A percentile compares a stretch with the other conserved stretches of the same genome.
These are phyloP conservation scores for Odonthalia washingtoniensis DNA, from an alignment of 31 red algal genomes.

Conservation along the genomic window DNA sequence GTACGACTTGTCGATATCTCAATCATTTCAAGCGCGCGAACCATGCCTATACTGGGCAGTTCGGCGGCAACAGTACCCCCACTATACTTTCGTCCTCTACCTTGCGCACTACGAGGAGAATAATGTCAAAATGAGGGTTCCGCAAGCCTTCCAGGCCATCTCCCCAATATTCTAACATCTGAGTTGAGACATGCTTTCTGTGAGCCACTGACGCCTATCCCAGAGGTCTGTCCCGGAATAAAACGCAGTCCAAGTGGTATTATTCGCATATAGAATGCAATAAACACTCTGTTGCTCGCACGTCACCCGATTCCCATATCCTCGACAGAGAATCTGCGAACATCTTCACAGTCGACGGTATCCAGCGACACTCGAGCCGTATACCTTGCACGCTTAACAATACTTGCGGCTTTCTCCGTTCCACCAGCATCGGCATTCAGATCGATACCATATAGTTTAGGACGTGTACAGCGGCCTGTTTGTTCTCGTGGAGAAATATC, in stretches of 20 bases:
- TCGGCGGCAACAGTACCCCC: background rate
- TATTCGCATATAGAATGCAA: background rate
- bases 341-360: no score
- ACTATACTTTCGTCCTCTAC: background rate
- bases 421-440: slow-evolving; percentile 33
- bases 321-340: slow-evolving; percentile 29
- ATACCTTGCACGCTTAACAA: background rate
- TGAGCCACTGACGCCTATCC: background rate
- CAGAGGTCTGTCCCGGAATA: slow-evolving; percentile 3
- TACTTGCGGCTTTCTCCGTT: slow-evolving; percentile 3
- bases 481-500: slow-evolving; percentile 12
- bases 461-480: background rate
- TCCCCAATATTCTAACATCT: slow-evolving; percentile 33
- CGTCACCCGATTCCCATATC: slow-evolving; percentile 42
- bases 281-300: background rate
- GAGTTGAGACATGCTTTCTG: slow-evolving; percentile 17
- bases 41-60: background rate
- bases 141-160: background rate
- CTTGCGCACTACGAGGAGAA: slow-evolving; percentile 25
- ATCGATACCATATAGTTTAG: slow-evolving; percentile 19
- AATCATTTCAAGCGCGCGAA: slow-evolving; percentile 18
- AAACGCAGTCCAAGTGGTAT: background rate
- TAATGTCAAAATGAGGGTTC: slow-evolving; percentile 25
- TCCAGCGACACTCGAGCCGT: background rate
- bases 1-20: background rate